Percentiles rank a stretch among this genome's conserved stretches.
Conservation (phyloP, 2,329 filamentous ascomycete genomes). For the Fusarium ambrosium region DNA sequence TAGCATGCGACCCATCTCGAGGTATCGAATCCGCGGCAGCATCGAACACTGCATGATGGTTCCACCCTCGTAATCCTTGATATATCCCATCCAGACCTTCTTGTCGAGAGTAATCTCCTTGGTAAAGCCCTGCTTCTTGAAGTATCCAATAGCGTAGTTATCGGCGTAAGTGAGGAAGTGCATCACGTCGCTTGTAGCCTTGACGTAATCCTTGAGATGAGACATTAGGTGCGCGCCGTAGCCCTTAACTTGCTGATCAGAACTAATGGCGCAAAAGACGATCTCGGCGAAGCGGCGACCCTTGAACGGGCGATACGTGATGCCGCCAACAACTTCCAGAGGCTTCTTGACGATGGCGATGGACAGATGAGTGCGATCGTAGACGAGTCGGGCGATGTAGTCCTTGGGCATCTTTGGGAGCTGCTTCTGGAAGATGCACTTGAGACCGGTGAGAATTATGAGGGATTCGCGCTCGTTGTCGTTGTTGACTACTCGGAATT, state of each 20-base stretch:
- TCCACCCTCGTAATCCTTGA: constrained; percentile 99
- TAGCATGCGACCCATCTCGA: constrained; percentile 93
- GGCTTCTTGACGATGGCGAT: constrained; percentile 99
- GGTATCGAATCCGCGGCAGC: constrained; percentile 93
- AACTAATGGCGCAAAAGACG: constrained; percentile 97
- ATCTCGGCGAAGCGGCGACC: constrained; percentile 96
- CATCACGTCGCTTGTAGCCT: constrained; percentile 96
- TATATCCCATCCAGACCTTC: constrained; percentile 98
- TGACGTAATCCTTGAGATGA: constrained; percentile 97
- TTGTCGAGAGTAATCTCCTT: constrained; percentile 96
- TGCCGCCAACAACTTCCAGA: constrained; percentile 94
- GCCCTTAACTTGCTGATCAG: constrained; percentile 98
- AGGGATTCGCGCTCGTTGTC: constrained; percentile 88
- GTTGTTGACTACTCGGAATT: constrained; percentile 98
- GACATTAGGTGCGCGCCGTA: constrained; percentile 99
- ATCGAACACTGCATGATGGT: constrained; percentile 99
- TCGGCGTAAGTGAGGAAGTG: constrained; percentile 99
- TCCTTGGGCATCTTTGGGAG: constrained; percentile 99
- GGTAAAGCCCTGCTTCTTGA: constrained; percentile 99
- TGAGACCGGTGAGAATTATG: constrained; percentile 94
- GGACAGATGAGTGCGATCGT: constrained; percentile 94
- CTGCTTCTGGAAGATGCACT: constrained; percentile 98
- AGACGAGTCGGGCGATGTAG: constrained; percentile 97
- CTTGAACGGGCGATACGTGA: constrained; percentile 96
- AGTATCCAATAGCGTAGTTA: constrained; percentile 99